These are phyloP conservation scores for Termitomyces sp. DNA, from an alignment of 768 basidiomycete species.

Conservation along the genomic window DNA sequence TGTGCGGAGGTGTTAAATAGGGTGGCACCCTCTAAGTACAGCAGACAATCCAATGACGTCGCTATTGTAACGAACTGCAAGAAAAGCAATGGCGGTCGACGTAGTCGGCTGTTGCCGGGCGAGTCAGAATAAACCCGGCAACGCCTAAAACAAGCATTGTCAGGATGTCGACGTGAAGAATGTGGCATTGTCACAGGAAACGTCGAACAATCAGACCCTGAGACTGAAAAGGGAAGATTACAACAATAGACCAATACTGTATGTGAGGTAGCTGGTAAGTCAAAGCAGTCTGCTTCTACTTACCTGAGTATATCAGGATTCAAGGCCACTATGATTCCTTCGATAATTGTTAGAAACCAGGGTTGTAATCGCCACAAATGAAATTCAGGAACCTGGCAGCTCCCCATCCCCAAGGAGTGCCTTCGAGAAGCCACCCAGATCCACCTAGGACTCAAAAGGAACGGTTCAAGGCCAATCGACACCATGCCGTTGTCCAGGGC, in stretches of 20 bases:
- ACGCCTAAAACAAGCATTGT: not conserved
- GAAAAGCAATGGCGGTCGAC: slow-evolving; percentile 4
- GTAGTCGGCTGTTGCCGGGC: not conserved
- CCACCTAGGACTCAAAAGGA: no score
- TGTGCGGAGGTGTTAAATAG: not conserved
- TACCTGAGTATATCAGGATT: not conserved
- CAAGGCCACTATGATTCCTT: no score
- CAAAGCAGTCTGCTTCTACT: no score
- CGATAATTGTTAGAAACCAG: not conserved
- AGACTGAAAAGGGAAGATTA: slow-evolving; percentile 4
- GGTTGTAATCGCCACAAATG: not conserved
- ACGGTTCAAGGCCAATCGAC: no score
- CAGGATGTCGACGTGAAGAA: not conserved
- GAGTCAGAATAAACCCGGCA: not conserved
- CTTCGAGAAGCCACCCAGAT: no score
- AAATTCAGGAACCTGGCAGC: no score
- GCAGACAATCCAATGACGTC: not conserved
- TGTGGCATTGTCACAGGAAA: slow-evolving; percentile 9
- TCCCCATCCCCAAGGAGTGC: no score
- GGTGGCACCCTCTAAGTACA: slow-evolving; percentile 7
- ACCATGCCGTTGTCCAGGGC: no score
- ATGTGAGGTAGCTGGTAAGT: not conserved
- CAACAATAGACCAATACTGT: not conserved
- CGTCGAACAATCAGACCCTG: slow-evolving; percentile 4
- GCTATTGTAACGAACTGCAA: not conserved